Base-by-base conservation (phyloP, 495 filamentous ascomycete genomes). In the Hypoxylon subgilvum region DNA sequence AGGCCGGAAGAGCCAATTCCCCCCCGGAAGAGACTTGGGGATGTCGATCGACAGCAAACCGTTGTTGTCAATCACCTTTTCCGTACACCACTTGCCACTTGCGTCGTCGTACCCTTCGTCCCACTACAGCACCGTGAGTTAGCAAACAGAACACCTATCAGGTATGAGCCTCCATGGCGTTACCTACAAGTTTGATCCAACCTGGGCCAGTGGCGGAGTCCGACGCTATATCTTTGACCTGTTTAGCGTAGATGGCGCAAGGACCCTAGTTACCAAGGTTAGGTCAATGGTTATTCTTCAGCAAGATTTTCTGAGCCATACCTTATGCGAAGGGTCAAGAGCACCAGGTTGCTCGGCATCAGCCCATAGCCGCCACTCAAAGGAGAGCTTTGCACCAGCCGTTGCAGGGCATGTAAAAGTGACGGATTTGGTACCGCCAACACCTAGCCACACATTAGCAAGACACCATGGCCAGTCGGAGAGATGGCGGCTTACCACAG, bases 241-340 rank as follows among this genome's bases (percentile, higher is more conserved):
- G 65, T 72, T 91, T 91, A 71, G 90, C 79, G 69, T 92, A 91
- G 18, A 91, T 79, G 8, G 87, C 80, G 55, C 86, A 88, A 35
- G 89, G 86, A 1, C 83, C 67, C 66, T 61, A 13, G 1, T 22
- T 17, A 18, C 5, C 25, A 36, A 27, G 3, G 34, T 63, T 22
- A 52, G 34, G 3, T 12, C 18, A 13, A 9, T 12, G 1, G 10
- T 10, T 12, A n/a, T 16, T 2, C n/a, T 31, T 17, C 4, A 46
- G n/a, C n/a, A 18, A 21, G 4, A 6, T 14, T 5, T 0, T 1
- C 6, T 30, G 7, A 2, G 1, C 14, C 27, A 49, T 63, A 66
- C 89, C 65, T 87, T 83, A 69, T 92, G 88, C 32, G 77, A 81
- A 1, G 53, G 54, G 68, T 88, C 86, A 45, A 92, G 77, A 23